Conservation (phyloP, 345 rosid species). For the Camelina sativa region DNA sequence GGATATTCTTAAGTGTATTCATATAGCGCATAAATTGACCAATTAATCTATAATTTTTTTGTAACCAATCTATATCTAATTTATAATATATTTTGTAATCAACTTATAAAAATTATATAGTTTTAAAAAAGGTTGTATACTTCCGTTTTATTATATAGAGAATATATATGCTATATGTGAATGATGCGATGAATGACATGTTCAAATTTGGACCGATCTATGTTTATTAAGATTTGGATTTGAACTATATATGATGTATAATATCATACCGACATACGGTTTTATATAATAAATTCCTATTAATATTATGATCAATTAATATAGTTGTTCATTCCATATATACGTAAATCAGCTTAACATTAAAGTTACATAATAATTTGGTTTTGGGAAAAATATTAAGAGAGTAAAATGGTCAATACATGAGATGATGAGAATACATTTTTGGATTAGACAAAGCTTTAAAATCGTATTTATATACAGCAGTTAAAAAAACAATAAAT, state of each 20-base stretch:
- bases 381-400: neutral
- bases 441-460: neutral
- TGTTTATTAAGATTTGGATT: neutral
- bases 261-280: neutral
- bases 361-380: neutral
- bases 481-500: neutral
- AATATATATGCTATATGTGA: neutral
- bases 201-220: neutral
- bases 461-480: neutral
- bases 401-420: neutral
- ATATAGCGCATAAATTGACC: too few species aligned
- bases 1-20: too few species aligned
- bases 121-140: too few species aligned
- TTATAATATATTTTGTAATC: too few species aligned
- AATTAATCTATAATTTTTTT: too few species aligned
- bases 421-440: slow-evolving; percentile 4
- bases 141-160: too few species aligned
- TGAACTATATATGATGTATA: neutral
- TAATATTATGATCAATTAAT: neutral
- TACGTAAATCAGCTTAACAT: neutral
- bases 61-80: too few species aligned
- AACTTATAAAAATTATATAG: too few species aligned
- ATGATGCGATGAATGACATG: neutral
- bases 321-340: neutral
- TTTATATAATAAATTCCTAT: neutral